A percentile compares a stretch with the other conserved stretches of the same genome.
phyloP scores from a whole-genome alignment of 768 basidiomycete genomes.

The Rhizopogon vinicolor region DNA sequence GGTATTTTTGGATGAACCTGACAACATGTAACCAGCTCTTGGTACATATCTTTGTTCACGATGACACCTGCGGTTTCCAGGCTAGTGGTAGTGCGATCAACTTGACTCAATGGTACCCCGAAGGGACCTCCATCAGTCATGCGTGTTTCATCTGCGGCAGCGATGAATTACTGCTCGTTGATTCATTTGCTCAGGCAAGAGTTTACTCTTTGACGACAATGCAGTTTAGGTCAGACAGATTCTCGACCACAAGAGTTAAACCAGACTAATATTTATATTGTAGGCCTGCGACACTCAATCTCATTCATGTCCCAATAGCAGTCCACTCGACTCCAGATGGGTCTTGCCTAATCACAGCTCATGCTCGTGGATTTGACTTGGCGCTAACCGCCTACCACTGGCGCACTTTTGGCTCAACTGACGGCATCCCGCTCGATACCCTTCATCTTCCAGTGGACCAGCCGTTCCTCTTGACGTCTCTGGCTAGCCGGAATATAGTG shows the following conservation, averaged over 20 bases:
- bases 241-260: not conserved
- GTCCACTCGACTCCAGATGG: slow-evolving; percentile 50
- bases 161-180: slow-evolving; percentile 51
- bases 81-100: slow-evolving; percentile 36
- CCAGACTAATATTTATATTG: not conserved
- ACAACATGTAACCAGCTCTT: slow-evolving; percentile 19
- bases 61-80: slow-evolving; percentile 41
- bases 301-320: slow-evolving; percentile 29
- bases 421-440: slow-evolving; percentile 37
- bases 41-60: slow-evolving; percentile 44
- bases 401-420: slow-evolving; percentile 49
- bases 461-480: slow-evolving; percentile 35
- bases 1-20: not conserved
- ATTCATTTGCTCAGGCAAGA: slow-evolving; percentile 36
- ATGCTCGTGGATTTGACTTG: slow-evolving; percentile 12
- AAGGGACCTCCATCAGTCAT: slow-evolving; percentile 22
- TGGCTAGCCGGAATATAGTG: slow-evolving; percentile 36
- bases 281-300: slow-evolving; percentile 42
- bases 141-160: slow-evolving; percentile 43
- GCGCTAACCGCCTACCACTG: slow-evolving; percentile 45
- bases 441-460: slow-evolving; percentile 13
- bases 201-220: slow-evolving; percentile 52
- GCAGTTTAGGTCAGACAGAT: slow-evolving; percentile 42
- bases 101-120: slow-evolving; percentile 39
- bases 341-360: slow-evolving; percentile 41